These are phyloP conservation scores for Mycena sanguinolenta DNA, from an alignment of 768 basidiomycete species.

Conservation along the genomic window DNA sequence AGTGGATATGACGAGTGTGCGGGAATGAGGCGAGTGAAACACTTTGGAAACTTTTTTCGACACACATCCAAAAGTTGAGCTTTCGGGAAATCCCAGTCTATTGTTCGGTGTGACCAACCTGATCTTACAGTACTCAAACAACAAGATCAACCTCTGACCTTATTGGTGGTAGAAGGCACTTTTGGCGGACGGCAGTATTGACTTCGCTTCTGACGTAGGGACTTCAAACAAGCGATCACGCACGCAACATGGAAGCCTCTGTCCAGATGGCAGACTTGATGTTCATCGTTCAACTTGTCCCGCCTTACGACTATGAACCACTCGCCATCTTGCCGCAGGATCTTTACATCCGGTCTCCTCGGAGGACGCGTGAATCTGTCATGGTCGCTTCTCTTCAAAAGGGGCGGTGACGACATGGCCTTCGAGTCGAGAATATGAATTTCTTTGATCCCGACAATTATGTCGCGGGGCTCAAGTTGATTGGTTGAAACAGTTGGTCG, in stretches of 20 bases:
- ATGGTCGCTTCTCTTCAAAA: not conserved
- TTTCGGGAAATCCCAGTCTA: too few species aligned
- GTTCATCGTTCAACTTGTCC: not conserved
- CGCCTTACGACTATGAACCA: too few species aligned
- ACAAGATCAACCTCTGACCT: too few species aligned
- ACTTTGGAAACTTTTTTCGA: too few species aligned
- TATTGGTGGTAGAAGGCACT: too few species aligned
- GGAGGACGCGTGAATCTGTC: not conserved
- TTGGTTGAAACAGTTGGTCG: not conserved
- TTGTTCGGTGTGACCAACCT: too few species aligned
- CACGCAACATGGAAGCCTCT: not conserved
- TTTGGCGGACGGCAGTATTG: too few species aligned
- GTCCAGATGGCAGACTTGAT: not conserved
- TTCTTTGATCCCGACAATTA: not conserved
- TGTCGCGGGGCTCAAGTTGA: not conserved
- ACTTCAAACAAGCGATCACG: not conserved
- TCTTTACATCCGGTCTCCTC: not conserved
- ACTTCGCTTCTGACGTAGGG: too few species aligned
- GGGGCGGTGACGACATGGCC: not conserved
- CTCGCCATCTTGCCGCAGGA: not conserved
- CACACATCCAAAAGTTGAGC: too few species aligned
- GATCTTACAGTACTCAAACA: too few species aligned
- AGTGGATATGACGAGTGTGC: too few species aligned
- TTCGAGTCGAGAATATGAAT: not conserved
- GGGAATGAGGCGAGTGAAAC: too few species aligned